These are phyloP conservation scores for Edaphochlamys debaryana DNA, from an alignment of 139 green algal genomes.

Conservation along the genomic window DNA sequence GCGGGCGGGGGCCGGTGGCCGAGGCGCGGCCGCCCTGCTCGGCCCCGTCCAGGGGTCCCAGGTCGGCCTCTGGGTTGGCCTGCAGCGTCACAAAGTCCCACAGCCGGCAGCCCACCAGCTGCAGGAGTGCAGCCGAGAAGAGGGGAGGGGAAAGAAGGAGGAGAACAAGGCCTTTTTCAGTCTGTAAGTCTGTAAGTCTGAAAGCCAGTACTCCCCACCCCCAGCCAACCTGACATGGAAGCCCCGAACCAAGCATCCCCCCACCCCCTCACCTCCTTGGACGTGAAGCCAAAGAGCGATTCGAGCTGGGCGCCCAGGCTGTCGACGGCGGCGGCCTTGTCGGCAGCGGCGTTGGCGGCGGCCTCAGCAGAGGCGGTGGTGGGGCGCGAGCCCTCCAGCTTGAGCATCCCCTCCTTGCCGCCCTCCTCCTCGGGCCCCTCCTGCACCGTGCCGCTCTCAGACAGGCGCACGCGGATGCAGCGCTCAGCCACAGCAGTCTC, in stretches of 20 bases:
- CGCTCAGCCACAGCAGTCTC: constrained; percentile 19
- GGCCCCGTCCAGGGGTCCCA: too few relatives aligned
- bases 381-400: neutral
- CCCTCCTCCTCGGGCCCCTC: neutral
- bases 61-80: neutral
- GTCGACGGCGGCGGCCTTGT: neutral
- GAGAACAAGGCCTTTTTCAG: too few relatives aligned
- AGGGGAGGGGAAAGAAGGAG: neutral
- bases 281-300: neutral
- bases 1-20: too few relatives aligned
- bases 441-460: neutral
- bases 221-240: too few relatives aligned
- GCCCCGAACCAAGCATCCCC: too few relatives aligned
- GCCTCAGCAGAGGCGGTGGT: neutral
- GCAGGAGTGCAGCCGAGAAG: too few relatives aligned
- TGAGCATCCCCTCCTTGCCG: neutral
- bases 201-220: too few relatives aligned
- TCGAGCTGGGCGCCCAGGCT: neutral
- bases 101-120: neutral
- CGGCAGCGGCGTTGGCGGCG: neutral
- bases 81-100: neutral
- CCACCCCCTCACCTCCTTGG: neutral
- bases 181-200: too few relatives aligned
- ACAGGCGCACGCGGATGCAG: neutral
- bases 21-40: too few relatives aligned